Evolutionary conservation across 768 basidiomycete genomes (phyloP).

Genomic region (Suillus cothurnatus): DNA sequence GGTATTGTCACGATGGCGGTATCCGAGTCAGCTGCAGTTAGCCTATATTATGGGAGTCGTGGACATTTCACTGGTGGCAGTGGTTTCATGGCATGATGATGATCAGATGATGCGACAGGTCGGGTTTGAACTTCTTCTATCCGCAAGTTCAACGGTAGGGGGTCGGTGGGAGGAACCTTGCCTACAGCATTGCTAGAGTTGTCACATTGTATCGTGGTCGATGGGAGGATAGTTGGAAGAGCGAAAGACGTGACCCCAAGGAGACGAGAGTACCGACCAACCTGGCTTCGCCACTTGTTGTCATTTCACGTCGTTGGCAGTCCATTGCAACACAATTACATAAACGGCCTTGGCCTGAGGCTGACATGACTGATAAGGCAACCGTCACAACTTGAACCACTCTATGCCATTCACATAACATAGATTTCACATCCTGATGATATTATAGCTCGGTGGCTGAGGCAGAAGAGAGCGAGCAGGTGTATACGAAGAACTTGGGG

Average conservation of each 20-base stretch:
- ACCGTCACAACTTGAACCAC: too few relatives aligned
- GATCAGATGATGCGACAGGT: neutral
- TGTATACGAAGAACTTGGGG: too few relatives aligned
- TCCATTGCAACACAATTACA: too few relatives aligned
- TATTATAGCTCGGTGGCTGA: too few relatives aligned
- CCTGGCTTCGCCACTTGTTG: too few relatives aligned
- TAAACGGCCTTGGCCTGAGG: too few relatives aligned
- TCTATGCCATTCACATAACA: too few relatives aligned
- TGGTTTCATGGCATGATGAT: neutral
- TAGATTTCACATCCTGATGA: too few relatives aligned
- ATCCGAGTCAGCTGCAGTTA: neutral
- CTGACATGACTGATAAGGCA: too few relatives aligned
- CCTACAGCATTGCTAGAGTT: neutral
- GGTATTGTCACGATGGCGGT: neutral
- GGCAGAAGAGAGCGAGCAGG: too few relatives aligned
- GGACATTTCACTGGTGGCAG: neutral
- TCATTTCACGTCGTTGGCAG: too few relatives aligned
- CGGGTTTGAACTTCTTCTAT: neutral
- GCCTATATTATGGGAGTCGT: too few relatives aligned
- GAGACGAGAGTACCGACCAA: neutral
- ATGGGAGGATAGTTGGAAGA: neutral
- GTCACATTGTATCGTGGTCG: neutral
- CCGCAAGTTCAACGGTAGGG: neutral
- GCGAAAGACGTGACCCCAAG: neutral
- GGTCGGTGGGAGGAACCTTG: neutral